Conservation (phyloP, 1,139 yeast genomes). For the Protomyces pachydermus region DNA sequence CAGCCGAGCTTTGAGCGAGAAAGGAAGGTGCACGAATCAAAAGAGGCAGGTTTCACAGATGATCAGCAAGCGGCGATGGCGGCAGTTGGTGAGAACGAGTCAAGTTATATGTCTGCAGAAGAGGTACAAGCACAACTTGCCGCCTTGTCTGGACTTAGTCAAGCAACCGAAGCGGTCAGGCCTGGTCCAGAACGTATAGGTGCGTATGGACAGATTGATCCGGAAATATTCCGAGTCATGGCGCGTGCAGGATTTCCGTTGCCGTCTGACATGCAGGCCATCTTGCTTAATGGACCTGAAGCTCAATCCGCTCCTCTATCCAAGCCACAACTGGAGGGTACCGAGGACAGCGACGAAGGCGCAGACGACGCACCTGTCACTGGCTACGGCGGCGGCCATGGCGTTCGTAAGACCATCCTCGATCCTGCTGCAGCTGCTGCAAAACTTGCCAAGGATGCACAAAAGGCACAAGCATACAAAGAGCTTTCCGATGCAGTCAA, state of each 20-base stretch:
- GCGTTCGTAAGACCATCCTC: slow-evolving; percentile 6
- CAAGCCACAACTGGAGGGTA: neutral
- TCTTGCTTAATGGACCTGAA: neutral
- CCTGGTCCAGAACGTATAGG: neutral
- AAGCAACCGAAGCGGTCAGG: neutral
- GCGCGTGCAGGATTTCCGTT: neutral
- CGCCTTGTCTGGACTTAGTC: neutral
- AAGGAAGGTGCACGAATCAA: slow-evolving; percentile 8
- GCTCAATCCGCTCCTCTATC: neutral
- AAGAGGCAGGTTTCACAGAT: slow-evolving; percentile 1
- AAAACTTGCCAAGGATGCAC: slow-evolving; percentile 1
- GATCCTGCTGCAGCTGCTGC: slow-evolving; percentile 16
- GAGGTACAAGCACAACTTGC: neutral
- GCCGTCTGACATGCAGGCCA: neutral
- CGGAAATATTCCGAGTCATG: neutral
- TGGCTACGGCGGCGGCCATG: slow-evolving; percentile 24
- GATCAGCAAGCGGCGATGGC: slow-evolving; percentile 18
- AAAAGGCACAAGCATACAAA: slow-evolving; percentile 7
- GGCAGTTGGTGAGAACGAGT: slow-evolving; percentile 2
- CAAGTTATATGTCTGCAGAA: slow-evolving; percentile 3
- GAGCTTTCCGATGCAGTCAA: neutral
- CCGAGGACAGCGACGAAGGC: neutral
- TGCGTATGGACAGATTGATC: neutral
- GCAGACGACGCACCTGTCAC: neutral
- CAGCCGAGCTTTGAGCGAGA: neutral